Base-by-base conservation (phyloP, 345 rosid genomes). In the Syzygium aromaticum region DNA sequence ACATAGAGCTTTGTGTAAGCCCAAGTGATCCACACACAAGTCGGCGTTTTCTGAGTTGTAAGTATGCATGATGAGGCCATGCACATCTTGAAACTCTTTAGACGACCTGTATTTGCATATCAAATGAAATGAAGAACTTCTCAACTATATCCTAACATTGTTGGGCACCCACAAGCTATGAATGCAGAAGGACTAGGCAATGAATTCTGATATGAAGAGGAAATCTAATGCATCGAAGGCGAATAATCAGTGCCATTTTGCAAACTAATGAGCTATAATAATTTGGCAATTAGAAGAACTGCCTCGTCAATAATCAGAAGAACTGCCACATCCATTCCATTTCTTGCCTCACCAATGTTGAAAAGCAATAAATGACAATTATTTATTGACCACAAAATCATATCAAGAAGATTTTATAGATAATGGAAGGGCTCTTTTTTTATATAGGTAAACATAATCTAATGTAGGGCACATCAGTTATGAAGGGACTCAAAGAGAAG, bases 1-100 rank as follows among this genome's bases (percentile, higher is more conserved):
- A 93, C 99, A 96, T 17, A 96, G 94, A 88, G 99, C 99, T 92
- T 93, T 96, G 94, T 98, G 98, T 80, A 98, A 93, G 89, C 98
- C 99, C 94, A 96, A 91, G 94, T 98, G 99, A 89, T 93, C 98
- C 95, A 95, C 94, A 86, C 80, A 98, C 88, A 91, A 89, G 86
- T 93, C 96, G 88, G 94, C 91, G 91, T 93, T 94, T 87, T 96
- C 99, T 88, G 93, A 92, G 94, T 89, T 90, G 96, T 96, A 98
- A 43, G 98, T 89, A 92, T 98, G 99, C 98, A 95, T 91, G 89
- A 98, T 92, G 91, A 98, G 95, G 91, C 92, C 91, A 94, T 98
- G 99, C 94, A 92, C 94, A 93, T 98, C 98, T 85, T 93, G 91
- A 90, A 94, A 92, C 86, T 96, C 99, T 94, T 93, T 95, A 82